Base-by-base conservation (phyloP, 306 rosid species). In the Glycine tomentella region DNA sequence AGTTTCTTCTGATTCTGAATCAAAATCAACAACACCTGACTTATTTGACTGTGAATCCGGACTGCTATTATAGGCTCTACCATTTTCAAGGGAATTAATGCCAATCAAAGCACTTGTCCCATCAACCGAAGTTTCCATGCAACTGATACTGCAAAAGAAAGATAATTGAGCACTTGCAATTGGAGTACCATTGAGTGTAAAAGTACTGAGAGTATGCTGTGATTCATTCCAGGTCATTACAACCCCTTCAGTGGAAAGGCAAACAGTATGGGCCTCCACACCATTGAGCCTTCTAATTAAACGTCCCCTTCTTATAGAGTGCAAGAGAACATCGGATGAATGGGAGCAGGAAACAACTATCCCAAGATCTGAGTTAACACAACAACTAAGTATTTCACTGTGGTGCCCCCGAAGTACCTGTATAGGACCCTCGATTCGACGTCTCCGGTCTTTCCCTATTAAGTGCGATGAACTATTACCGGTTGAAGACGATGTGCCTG, bases 281-380 rank as follows among this genome's bases (percentile, higher is more conserved):
- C 91, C 98, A 70, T 86, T 84, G 74, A 95, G 84, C 88, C 94
- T 89, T 89, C 99, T 89, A 51, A 90, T 80, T 84, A 95, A 76
- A 49, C 97, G 96, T 71, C 99, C 99, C 80, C 91, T 90, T 86
- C 93, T 91, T 81, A 84, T 87, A 79, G 97, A 86, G 87, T 95
- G 99, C 88, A 95, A 76, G 69, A 95, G 91, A 80, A 95, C 91
- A 86, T 93, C 94, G 10, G 98, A 90, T 17, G 91, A 89, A 69
- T 84, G 79, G 70, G 99, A 91, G 88, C 97, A 90, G 61, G 99
- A 95, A 84, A 93, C 98, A 83, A 87, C 94, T 77, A 93, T 85
- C 69, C 99, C 99, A 5, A 95, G 87, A 89, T 93, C 96, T 64
- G 98, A 95, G 87, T 87, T 95, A 80, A 95, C 93, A 84, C 94